Conservation (phyloP, 345 rosid species). For the Citrus trifoliata region DNA sequence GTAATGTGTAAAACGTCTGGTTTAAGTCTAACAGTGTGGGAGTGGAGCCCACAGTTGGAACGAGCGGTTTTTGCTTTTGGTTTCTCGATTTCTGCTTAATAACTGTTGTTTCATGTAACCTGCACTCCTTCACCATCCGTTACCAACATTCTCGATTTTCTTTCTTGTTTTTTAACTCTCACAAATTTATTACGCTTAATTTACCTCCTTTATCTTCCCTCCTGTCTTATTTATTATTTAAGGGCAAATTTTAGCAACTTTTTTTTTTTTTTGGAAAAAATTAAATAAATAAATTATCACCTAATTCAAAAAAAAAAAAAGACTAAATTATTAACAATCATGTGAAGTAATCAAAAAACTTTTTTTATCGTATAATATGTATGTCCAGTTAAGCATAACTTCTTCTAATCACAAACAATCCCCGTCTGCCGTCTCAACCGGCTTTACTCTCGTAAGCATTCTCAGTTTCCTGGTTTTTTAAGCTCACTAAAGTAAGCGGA, state of each 20-base stretch:
- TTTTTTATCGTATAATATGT: no score
- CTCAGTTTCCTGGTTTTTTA: no score
- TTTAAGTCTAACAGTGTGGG: not conserved
- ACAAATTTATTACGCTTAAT: not conserved
- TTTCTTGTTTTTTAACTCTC: not conserved
- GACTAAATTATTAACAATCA: no score
- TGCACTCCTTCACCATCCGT: not conserved
- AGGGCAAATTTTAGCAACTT: not conserved
- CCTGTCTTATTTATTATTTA: not conserved
- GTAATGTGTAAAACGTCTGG: not conserved
- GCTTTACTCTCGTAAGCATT: no score
- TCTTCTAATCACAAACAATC: no score
- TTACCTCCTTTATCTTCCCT: not conserved
- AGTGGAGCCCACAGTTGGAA: not conserved
- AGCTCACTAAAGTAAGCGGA: no score
- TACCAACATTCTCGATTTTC: not conserved
- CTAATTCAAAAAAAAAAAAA: no score
- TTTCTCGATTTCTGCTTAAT: slow-evolving; percentile 4
- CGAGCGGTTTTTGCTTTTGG: not conserved
- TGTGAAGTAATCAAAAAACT: no score
- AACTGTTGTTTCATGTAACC: not conserved
- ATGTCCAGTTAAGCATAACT: no score
- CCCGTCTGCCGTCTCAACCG: no score
- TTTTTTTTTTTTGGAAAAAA: no score
- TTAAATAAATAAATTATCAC: not conserved